These are phyloP conservation scores for Tricholoma flavovirens DNA, from an alignment of 768 basidiomycete genomes.

Conservation along the genomic window DNA sequence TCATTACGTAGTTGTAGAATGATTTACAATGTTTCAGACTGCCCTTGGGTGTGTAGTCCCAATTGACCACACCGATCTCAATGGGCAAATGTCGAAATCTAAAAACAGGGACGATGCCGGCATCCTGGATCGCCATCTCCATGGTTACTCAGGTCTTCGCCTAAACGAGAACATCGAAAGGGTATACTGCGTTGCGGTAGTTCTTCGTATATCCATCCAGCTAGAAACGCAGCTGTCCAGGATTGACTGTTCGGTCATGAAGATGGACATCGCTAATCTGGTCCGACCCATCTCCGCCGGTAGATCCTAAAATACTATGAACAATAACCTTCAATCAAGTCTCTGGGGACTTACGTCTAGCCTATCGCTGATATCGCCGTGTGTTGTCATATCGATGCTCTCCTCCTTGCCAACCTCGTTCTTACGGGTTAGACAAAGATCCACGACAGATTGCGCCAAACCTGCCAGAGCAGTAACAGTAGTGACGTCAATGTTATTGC, in stretches of 20 bases:
- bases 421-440: conserved; percentile 29
- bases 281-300: conserved; percentile 33
- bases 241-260: conserved; percentile 46
- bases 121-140: neutral
- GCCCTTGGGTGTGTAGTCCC: no score
- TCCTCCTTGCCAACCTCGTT: conserved; percentile 22
- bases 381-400: conserved; percentile 4
- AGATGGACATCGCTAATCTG: conserved; percentile 38
- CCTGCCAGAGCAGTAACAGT: neutral
- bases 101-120: neutral
- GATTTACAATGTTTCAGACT: no score
- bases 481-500: neutral
- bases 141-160: neutral
- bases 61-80: neutral
- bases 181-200: neutral
- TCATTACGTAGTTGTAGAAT: neutral
- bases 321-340: conserved; percentile 1
- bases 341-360: conserved; percentile 27
- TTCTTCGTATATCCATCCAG: conserved; percentile 29
- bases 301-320: conserved; percentile 27
- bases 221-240: conserved; percentile 44
- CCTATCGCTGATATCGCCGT: conserved; percentile 27
- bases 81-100: neutral
- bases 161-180: neutral
- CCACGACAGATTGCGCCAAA: conserved; percentile 19